A percentile compares a stretch with the other conserved stretches of the same genome.
Conservation (phyloP, 306 rosid species). For the Hippophae tibetana region DNA sequence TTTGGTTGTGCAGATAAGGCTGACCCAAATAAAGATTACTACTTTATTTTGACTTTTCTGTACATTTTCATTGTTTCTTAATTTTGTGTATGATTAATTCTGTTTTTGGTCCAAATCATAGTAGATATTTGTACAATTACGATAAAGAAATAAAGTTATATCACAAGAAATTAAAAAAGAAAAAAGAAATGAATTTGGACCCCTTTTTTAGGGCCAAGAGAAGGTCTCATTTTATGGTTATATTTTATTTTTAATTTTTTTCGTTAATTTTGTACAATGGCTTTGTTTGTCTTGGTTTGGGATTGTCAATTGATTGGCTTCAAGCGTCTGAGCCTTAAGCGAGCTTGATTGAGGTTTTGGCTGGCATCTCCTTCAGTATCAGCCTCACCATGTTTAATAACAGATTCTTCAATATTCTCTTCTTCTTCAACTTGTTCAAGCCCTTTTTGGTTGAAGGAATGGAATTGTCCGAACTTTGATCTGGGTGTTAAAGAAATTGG, state of each 20-base stretch:
- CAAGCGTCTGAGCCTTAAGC: slow-evolving; percentile 22
- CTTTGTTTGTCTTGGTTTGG: neutral
- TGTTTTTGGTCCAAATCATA: too few species aligned
- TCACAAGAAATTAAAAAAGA: neutral
- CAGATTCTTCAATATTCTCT: neutral
- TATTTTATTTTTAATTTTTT: neutral
- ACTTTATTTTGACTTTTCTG: too few species aligned
- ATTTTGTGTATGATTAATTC: too few species aligned
- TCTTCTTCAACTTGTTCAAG: slow-evolving; percentile 1
- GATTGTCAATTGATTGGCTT: slow-evolving; percentile 1
- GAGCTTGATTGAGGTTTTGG: slow-evolving; percentile 19
- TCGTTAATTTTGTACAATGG: slow-evolving; percentile 7
- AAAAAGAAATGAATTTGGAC: slow-evolving; percentile 6
- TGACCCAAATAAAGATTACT: too few species aligned
- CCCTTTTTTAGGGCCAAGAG: neutral
- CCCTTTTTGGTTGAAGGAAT: slow-evolving; percentile 1
- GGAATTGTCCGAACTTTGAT: slow-evolving; percentile 5
- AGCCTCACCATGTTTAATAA: neutral
- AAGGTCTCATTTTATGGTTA: neutral
- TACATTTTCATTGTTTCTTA: too few species aligned
- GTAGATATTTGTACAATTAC: too few species aligned
- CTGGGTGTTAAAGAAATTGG: slow-evolving; percentile 6
- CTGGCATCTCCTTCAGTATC: slow-evolving; percentile 4
- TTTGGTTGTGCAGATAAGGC: too few species aligned
- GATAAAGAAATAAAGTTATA: neutral